A percentile compares a stretch with the other conserved stretches of the same genome.
Evolutionary conservation across 2,329 filamentous ascomycete genomes (phyloP).

Genomic region (Lasiodiplodia citricola): DNA sequence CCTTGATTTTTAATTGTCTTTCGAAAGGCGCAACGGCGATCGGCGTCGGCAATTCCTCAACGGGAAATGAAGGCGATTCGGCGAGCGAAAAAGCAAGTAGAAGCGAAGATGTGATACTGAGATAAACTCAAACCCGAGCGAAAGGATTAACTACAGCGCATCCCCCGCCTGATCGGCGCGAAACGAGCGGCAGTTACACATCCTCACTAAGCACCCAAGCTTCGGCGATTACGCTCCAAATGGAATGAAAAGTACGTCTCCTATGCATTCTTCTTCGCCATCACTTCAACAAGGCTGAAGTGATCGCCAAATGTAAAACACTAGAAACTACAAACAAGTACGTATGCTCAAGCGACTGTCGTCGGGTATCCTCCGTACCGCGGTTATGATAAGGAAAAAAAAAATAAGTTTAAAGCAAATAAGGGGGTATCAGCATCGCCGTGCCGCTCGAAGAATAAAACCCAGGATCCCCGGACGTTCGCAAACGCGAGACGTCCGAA

Average conservation of each 20-base stretch:
- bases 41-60: background rate
- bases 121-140: background rate
- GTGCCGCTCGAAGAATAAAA: constrained; percentile 3
- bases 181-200: background rate
- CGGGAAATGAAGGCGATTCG: background rate
- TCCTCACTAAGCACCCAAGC: background rate
- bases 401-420: background rate
- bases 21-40: background rate
- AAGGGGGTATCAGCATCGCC: constrained; percentile 18
- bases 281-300: background rate
- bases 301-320: background rate
- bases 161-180: background rate
- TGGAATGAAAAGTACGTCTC: background rate
- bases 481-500: background rate
- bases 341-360: background rate
- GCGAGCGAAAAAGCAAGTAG: background rate
- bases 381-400: background rate
- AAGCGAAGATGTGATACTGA: background rate
- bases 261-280: background rate
- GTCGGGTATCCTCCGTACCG: background rate
- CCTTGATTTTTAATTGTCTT: background rate
- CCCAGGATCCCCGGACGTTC: background rate
- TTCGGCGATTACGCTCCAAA: background rate
- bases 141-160: background rate
- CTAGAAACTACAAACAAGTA: background rate